Percentiles rank a stretch among this genome's conserved stretches.
These are phyloP conservation scores for Microdochium trichocladiopsis DNA, from an alignment of 2,329 filamentous ascomycete genomes.

Conservation along the genomic window DNA sequence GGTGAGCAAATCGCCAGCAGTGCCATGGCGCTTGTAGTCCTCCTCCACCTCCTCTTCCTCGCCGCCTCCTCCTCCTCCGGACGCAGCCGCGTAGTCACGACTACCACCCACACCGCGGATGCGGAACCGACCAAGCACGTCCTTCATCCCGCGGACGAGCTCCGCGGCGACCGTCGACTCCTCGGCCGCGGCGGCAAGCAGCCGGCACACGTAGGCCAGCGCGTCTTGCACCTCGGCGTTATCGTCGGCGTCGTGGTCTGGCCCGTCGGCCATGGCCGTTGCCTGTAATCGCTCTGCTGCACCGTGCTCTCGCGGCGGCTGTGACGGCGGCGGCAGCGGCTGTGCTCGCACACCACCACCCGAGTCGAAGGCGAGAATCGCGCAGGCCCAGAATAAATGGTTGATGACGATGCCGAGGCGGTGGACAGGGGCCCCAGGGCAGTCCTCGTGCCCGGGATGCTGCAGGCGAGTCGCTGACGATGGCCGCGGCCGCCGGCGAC, in stretches of 20 bases:
- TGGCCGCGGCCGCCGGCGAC: no score
- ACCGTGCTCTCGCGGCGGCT: no score
- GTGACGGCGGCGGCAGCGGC: no score
- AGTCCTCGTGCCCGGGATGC: not conserved
- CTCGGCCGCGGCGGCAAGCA: constrained; percentile 9
- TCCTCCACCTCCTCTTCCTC: no score
- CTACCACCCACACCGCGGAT: no score
- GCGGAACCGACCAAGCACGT: constrained; percentile 10
- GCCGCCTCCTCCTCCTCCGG: no score
- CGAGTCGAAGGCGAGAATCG: constrained; percentile 10
- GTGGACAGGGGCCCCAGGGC: constrained; percentile 2
- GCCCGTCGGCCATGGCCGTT: no score
- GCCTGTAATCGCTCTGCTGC: no score
- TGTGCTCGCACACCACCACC: no score
- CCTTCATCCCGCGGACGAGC: constrained; percentile 9
- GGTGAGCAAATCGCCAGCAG: no score
- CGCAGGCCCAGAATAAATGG: constrained; percentile 13
- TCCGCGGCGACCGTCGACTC: constrained; percentile 12
- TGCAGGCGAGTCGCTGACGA: not conserved
- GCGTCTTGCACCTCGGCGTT: constrained; percentile 5
- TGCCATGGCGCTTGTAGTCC: no score
- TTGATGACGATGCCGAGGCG: constrained; percentile 14
- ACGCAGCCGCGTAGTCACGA: no score
- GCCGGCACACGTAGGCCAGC: constrained; percentile 9
- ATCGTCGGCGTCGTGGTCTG: not conserved